phyloP scores from a whole-genome alignment of 2,329 filamentous ascomycete species.

The Immersiporthe knoxdaviesiana region DNA sequence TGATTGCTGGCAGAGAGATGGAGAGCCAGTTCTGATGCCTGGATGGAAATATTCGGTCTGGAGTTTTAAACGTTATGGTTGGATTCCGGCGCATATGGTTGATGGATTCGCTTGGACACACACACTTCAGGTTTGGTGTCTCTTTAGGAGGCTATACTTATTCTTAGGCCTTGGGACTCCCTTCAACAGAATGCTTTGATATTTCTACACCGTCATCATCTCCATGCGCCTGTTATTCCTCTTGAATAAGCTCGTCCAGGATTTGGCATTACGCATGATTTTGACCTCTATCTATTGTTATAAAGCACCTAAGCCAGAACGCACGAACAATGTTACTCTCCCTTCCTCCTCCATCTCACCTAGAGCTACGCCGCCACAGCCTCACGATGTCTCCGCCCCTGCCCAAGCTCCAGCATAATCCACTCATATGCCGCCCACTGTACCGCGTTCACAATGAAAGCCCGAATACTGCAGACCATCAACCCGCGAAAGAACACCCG shows the following conservation, averaged over 20 bases:
- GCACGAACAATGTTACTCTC: neutral
- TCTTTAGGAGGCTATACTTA: neutral
- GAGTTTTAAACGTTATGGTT: neutral
- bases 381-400: constrained; percentile 35
- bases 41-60: neutral
- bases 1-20: constrained; percentile 37
- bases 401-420: constrained; percentile 68
- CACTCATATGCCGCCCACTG: constrained; percentile 92
- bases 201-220: neutral
- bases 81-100: neutral
- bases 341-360: neutral
- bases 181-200: neutral
- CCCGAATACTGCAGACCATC: constrained; percentile 79
- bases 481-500: constrained; percentile 73
- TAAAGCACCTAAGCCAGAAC: neutral
- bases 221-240: neutral
- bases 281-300: neutral
- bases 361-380: neutral
- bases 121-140: neutral
- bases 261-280: no score
- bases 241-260: neutral
- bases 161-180: neutral
- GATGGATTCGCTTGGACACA: neutral
- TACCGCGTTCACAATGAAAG: constrained; percentile 93
- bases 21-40: constrained; percentile 34